A percentile compares a stretch with the other conserved stretches of the same genome.
Conservation (phyloP, 2,329 filamentous ascomycete species). For the Trichoderma simmonsii region DNA sequence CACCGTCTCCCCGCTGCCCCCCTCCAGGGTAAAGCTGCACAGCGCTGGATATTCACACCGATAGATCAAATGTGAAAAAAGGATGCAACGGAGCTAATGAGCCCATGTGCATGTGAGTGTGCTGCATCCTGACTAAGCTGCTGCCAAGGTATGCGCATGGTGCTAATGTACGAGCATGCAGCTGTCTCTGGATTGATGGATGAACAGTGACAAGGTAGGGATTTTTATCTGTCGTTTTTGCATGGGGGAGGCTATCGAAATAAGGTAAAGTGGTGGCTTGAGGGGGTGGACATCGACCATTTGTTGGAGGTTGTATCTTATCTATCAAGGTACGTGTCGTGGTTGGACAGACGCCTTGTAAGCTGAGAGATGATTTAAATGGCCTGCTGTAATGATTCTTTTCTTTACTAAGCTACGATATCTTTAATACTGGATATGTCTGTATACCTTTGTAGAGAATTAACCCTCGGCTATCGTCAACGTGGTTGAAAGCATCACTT, state of each 20-base stretch:
- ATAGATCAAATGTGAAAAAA: neutral
- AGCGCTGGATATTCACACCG: neutral
- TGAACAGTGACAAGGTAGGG: neutral
- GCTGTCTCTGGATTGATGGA: neutral
- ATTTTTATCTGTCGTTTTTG: neutral
- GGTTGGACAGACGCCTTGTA: neutral
- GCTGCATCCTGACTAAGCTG: neutral
- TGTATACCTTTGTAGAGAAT: neutral
- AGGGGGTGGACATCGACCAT: neutral
- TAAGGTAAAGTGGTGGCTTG: neutral
- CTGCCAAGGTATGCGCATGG: neutral
- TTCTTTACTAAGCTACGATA: too few species aligned
- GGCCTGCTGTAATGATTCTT: neutral
- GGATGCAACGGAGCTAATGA: neutral
- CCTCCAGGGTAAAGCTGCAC: conserved; percentile 12
- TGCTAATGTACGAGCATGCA: neutral
- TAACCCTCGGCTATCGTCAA: neutral
- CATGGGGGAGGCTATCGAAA: neutral
- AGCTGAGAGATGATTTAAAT: neutral
- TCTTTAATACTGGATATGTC: too few species aligned
- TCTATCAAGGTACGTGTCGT: neutral
- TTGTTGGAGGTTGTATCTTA: neutral
- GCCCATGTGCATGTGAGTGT: neutral
- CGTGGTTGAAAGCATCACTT: neutral
- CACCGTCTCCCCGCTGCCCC: conserved; percentile 11